phyloP scores from a whole-genome alignment of 176 grass and related monocot genomes.

The Chrysopogon serrulatus region DNA sequence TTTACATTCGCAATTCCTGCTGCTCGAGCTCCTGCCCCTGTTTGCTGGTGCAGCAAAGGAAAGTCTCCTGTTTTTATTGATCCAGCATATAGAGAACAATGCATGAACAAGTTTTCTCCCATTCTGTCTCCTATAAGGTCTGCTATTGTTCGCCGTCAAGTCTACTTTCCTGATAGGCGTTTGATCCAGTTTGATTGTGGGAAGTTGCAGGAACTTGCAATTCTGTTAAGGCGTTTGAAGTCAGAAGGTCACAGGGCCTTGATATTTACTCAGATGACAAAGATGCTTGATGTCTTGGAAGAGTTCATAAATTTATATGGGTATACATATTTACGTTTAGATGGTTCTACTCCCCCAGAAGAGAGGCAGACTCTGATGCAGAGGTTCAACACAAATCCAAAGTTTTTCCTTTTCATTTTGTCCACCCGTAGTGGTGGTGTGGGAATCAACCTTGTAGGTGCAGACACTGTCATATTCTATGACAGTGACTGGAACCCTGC shows the following conservation, averaged over 20 bases:
- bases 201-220: slow-evolving; percentile 93
- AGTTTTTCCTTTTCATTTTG: slow-evolving; percentile 96
- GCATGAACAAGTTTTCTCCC: slow-evolving; percentile 47
- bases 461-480: slow-evolving; percentile 99
- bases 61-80: slow-evolving; percentile 73
- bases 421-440: slow-evolving; percentile 98
- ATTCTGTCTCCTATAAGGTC: slow-evolving; percentile 68
- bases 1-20: slow-evolving; percentile 98
- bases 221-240: slow-evolving; percentile 77
- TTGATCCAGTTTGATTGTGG: slow-evolving; percentile 99
- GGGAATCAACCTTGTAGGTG: slow-evolving; percentile 94
- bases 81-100: slow-evolving; percentile 60
- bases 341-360: slow-evolving; percentile 96
- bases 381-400: slow-evolving; percentile 95
- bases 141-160: slow-evolving; percentile 88
- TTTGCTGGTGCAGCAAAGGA: slow-evolving; percentile 80
- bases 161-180: slow-evolving; percentile 98
- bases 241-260: slow-evolving; percentile 90
- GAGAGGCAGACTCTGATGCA: slow-evolving; percentile 97
- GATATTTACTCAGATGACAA: slow-evolving; percentile 99
- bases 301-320: slow-evolving; percentile 99
- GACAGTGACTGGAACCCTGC: slow-evolving; percentile 99
- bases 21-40: slow-evolving; percentile 67
- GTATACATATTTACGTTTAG: slow-evolving; percentile 91
- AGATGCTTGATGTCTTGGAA: slow-evolving; percentile 98